Conservation (phyloP, 2,329 filamentous ascomycete genomes). For the Fusarium mexicanum region DNA sequence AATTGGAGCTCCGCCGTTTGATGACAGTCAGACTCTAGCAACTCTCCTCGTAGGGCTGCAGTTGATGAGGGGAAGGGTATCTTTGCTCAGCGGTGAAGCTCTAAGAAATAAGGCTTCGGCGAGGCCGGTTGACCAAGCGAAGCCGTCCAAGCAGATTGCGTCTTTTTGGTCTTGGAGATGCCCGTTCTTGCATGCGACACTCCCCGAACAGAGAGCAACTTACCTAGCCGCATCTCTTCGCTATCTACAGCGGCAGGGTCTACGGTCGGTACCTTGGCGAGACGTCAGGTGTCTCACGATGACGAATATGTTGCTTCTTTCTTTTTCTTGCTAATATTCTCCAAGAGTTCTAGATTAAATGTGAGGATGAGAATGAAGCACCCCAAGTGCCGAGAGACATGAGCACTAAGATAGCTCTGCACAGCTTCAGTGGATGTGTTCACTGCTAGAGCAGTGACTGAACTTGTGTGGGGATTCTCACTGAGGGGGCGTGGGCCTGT, state of each 20-base stretch:
- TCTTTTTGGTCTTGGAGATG: conserved; percentile 16
- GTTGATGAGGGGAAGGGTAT: conserved; percentile 10
- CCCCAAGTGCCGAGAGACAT: not conserved
- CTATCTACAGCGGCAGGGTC: not conserved
- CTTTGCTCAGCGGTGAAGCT: conserved; percentile 40
- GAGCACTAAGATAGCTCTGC: not conserved
- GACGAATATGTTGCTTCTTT: not conserved
- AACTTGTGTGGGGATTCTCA: conserved; percentile 16
- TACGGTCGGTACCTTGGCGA: not conserved
- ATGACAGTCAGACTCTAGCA: not conserved
- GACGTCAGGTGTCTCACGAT: not conserved
- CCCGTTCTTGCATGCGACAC: conserved; percentile 22
- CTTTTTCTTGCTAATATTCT: not conserved
- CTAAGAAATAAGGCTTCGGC: conserved; percentile 37
- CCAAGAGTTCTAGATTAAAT: not conserved
- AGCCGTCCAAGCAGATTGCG: conserved; percentile 21
- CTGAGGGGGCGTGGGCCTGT: conserved; percentile 16
- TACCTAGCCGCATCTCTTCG: conserved; percentile 7
- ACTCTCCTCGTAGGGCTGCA: conserved; percentile 39
- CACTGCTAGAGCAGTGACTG: not conserved
- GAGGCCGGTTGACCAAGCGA: conserved; percentile 29
- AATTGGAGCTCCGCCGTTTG: conserved; percentile 8
- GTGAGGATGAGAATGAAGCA: not conserved
- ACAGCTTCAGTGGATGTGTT: not conserved
- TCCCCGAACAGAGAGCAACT: not conserved